Base-by-base conservation (phyloP, 352 stramenopile genomes). In the Phytophthora capsici region DNA sequence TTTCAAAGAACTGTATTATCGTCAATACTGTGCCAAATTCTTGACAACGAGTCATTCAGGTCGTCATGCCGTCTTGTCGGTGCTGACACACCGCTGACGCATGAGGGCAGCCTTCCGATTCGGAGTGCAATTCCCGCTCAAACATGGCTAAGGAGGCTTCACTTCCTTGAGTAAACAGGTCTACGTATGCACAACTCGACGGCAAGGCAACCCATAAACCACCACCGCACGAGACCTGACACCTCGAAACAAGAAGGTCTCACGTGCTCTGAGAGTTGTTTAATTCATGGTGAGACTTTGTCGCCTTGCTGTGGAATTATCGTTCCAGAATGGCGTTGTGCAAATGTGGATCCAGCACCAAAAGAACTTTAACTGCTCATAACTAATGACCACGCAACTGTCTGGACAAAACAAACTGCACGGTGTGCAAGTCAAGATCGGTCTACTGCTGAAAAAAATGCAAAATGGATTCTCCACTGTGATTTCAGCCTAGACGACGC, bases 21-120 rank as follows among this genome's bases (percentile, higher is more conserved):
- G 25, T 28, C 25, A 8, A 6, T 40, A 20, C 36, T 41, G 36
- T 12, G 12, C n/a, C 26, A 53, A 26, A 12, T 49, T 32, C 3
- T 13, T 32, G 5, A 28, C 25, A 28, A 28, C 25, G 25, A 28
- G 25, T 28, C 22, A 14, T 49, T 25, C 22, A 14, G 10, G 49
- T 58, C 51, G 51, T 58, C 37, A 49, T n/a, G 51, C 51, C 51
- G 51, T 56, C 36, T 46, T 46, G 28, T 55, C 30, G 47, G 30
- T 45, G 20, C n/a, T 28, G 36, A 44, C 19, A 7, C 20, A 12
- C 1, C 17, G 30, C 36, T 48, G 50, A 49, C 36, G 50, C 20
- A 57, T 37, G 49, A 40, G 20, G 34, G 9, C 28, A 34, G 8
- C 28, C 8, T 14, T 34, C 28, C 9, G 28, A 34, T 34, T 34